phyloP scores from a whole-genome alignment of 2,329 filamentous ascomycete species.

The Grosmannia huntii region DNA sequence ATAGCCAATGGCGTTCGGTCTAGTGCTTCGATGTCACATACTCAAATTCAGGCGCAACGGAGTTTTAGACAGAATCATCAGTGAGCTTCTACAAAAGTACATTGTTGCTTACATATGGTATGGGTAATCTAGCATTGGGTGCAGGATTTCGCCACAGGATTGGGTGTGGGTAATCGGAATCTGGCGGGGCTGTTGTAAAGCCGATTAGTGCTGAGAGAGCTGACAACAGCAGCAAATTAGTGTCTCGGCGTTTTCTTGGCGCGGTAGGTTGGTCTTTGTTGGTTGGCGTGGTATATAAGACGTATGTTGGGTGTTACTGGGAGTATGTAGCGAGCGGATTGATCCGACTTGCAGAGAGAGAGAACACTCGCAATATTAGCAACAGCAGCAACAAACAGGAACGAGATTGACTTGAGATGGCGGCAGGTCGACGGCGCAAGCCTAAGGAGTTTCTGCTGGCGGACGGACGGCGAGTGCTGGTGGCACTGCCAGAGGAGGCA shows the following conservation, averaged over 20 bases:
- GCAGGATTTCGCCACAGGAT: neutral
- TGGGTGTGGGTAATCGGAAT: neutral
- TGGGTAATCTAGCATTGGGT: neutral
- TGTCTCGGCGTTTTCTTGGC: neutral
- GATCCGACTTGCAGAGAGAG: neutral
- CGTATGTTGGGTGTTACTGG: neutral
- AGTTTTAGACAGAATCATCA: neutral
- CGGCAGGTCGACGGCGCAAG: conserved; percentile 19
- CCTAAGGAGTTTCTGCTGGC: conserved; percentile 42
- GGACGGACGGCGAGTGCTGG: conserved; percentile 41
- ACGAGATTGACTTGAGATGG: neutral
- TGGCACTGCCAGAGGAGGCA: conserved; percentile 43
- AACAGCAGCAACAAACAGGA: neutral
- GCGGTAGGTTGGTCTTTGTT: neutral
- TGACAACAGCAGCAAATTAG: neutral
- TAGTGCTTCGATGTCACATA: neutral
- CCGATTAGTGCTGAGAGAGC: neutral
- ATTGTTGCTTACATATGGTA: neutral
- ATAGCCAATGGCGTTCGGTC: neutral
- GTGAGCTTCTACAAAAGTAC: neutral
- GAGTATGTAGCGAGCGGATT: neutral
- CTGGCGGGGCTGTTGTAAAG: neutral
- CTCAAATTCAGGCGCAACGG: neutral
- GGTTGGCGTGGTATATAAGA: neutral
- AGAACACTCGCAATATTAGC: neutral